Base-by-base conservation (phyloP, 2,329 filamentous ascomycete genomes). In the Scedosporium dehoogii region DNA sequence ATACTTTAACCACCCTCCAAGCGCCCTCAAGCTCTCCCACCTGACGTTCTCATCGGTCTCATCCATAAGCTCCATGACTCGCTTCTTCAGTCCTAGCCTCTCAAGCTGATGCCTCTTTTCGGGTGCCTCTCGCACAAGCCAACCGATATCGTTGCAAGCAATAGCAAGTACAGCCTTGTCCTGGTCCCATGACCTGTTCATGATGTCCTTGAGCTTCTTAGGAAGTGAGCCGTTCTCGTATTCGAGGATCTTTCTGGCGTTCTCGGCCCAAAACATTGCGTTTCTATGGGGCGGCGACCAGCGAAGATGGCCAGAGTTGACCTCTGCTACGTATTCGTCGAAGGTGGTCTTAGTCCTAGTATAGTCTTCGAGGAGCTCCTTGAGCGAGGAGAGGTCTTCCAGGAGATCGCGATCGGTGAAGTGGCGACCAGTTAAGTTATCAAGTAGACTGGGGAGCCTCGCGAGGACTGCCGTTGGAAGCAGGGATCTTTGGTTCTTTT, bases 231-330 rank as follows among this genome's bases (percentile, higher is more conserved):
- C 91, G 66, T 91, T 89, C 72, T 92, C 86, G 66, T 89, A 85
- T 60, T 96, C 91, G 63, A 96, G 79, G 66, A 97, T 96, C 70
- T 87, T 88, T 63, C 89, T 86, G 6, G 92, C 90, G 69, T 97
- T 96, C 69, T 96, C 92, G 53, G 87, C 85, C 92, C 92, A 97
- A 78, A 97, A 97, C 5, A 87, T 84, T 56, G 87, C 82, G 77
- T 88, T 93, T 69, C 90, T 87, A 76, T 97, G 92, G 46, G 92
- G 92, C 33, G 92, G 92, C 4, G 90, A 94, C 92, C 92, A 97
- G 70, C 91, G 88, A 62, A 97, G 81, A 72, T 96, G 92, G 42
- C 92, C 92, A 2, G 90, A 87, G 69, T 89, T 84, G 59, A 97
- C 83, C 75, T 97, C 92, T 62, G 89, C 90, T 5, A 91, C 86